Conservation (phyloP, 495 filamentous ascomycete genomes). For the Trichoderma gamsii region DNA sequence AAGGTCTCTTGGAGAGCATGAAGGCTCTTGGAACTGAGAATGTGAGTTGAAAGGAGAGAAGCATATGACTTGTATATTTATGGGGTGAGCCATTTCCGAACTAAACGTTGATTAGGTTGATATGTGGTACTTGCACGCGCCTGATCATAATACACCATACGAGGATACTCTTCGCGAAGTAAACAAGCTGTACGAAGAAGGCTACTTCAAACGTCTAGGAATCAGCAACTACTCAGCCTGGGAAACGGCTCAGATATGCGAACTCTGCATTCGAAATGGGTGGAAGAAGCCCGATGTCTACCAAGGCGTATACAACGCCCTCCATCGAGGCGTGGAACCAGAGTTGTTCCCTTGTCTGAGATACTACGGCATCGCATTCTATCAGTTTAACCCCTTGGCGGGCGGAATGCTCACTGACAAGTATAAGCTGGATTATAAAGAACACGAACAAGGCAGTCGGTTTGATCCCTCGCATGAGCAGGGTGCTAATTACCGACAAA, state of each 20-base stretch:
- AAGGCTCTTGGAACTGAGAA: slow-evolving; percentile 40
- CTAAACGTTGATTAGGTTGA: slow-evolving; percentile 30
- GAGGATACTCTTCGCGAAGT: slow-evolving; percentile 46
- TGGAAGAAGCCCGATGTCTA: slow-evolving; percentile 60
- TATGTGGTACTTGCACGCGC: slow-evolving; percentile 47
- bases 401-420: slow-evolving; percentile 45
- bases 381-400: slow-evolving; percentile 42
- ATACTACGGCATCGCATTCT: slow-evolving; percentile 46
- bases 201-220: slow-evolving; percentile 40
- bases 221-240: slow-evolving; percentile 48
- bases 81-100: not conserved
- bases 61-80: not conserved
- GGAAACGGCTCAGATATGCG: slow-evolving; percentile 50
- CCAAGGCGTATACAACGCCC: slow-evolving; percentile 60
- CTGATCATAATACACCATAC: slow-evolving; percentile 44
- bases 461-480: slow-evolving; percentile 39
- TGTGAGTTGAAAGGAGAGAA: not conserved
- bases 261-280: slow-evolving; percentile 43
- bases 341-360: slow-evolving; percentile 46
- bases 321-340: slow-evolving; percentile 46
- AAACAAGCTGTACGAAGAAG: slow-evolving; percentile 44
- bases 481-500: slow-evolving; percentile 33
- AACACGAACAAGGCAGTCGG: slow-evolving; percentile 36
- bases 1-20: slow-evolving; percentile 28
- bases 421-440: slow-evolving; percentile 27